These are phyloP conservation scores for Quercus alba DNA, from an alignment of 306 rosid genomes.

Conservation along the genomic window DNA sequence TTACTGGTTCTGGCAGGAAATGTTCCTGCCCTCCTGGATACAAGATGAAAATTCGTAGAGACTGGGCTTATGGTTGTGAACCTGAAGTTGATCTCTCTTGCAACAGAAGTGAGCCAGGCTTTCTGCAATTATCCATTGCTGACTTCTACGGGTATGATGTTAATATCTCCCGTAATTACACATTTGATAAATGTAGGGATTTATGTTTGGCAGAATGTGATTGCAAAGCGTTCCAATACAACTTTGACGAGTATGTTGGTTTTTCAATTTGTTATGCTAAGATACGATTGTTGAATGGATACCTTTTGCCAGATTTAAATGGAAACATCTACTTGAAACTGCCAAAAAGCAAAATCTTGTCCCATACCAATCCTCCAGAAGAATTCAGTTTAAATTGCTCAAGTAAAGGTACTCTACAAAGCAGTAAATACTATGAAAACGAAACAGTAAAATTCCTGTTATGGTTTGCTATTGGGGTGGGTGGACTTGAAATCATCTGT, in stretches of 20 bases:
- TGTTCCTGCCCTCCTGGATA: slow-evolving; percentile 27
- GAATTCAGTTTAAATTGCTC: slow-evolving; percentile 10
- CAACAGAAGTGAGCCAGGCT: neutral
- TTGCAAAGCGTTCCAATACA: slow-evolving; percentile 11
- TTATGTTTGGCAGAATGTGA: slow-evolving; percentile 9
- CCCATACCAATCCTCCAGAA: fast-evolving
- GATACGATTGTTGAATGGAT: slow-evolving; percentile 20
- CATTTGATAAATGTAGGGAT: slow-evolving; percentile 3
- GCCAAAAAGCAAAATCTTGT: neutral
- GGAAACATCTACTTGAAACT: slow-evolving; percentile 25
- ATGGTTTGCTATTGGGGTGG: slow-evolving; percentile 17
- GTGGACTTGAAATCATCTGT: slow-evolving; percentile 28
- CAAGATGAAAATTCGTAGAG: slow-evolving; percentile 3
- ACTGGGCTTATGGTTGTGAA: slow-evolving; percentile 47
- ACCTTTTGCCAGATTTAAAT: neutral
- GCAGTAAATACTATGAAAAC: neutral
- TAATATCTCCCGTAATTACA: neutral
- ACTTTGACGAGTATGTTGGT: too few relatives aligned
- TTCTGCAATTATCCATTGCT: neutral
- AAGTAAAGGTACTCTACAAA: neutral
- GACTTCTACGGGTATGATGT: slow-evolving; percentile 24
- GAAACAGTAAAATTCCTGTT: neutral
- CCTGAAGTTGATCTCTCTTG: slow-evolving; percentile 17
- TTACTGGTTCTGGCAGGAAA: slow-evolving; percentile 7
- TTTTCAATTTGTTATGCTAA: too few relatives aligned